phyloP scores from a whole-genome alignment of 148 eudicot genomes.

The Oxyria digyna region DNA sequence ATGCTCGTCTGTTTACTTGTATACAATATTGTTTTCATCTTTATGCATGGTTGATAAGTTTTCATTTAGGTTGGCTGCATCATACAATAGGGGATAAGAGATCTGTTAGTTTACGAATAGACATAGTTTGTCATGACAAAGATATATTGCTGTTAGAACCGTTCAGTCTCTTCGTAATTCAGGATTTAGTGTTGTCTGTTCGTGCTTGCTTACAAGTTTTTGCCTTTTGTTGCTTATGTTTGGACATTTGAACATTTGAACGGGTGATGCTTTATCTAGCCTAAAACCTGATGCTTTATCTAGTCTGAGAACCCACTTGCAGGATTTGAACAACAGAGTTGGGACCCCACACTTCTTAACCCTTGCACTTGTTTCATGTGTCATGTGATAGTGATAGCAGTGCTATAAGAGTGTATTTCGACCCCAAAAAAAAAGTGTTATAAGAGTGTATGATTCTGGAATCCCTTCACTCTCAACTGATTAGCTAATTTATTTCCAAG shows the following conservation, averaged over 20 bases:
- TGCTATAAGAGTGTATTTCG: no score
- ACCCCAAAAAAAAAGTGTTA: no score
- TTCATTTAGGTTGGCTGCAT: not conserved
- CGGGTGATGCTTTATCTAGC: no score
- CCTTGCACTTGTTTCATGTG: conserved; percentile 87
- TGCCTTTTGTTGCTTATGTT: not conserved
- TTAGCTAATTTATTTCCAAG: not conserved
- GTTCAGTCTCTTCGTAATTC: not conserved
- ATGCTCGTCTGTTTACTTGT: not conserved
- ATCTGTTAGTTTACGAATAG: not conserved
- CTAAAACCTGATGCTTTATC: conserved; percentile 73
- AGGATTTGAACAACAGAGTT: conserved; percentile 66
- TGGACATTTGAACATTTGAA: conserved; percentile 35
- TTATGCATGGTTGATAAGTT: not conserved
- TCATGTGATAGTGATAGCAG: conserved; percentile 71
- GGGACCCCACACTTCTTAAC: conserved; percentile 82
- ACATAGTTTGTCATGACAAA: not conserved
- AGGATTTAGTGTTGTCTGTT: no score
- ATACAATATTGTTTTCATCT: not conserved
- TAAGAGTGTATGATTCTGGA: conserved; percentile 65
- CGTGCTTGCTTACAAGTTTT: not conserved
- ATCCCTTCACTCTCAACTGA: not conserved
- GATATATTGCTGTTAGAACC: not conserved
- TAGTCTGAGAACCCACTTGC: conserved; percentile 40
- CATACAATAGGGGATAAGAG: not conserved